Evolutionary conservation across 805 yeast genomes (phyloP), one percentile per base, ranked within the genome.

Genomic region (Nakazawaea wickerhamii): DNA sequence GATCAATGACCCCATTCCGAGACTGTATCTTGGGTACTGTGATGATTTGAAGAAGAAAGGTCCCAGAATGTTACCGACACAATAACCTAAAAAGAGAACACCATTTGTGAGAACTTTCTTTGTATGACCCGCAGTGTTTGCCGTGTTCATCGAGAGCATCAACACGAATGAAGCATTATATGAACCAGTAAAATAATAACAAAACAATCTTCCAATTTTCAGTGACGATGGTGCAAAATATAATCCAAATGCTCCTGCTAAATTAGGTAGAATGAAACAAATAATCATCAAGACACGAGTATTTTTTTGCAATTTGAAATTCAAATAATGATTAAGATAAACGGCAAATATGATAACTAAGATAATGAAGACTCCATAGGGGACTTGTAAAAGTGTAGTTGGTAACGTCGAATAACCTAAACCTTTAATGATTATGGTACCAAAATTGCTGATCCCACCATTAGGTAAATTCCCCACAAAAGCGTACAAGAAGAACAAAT

Each of bases 71-170:
- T 61, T 53, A 2, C 64, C 67, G 18, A 63, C 45, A 10, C 68
- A 60, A 41, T 64, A 64, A 15, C 59, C 62, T 41, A 65, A 55
- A 63, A 65, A 62, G 4, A 63, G 59, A 13, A 59, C 44, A 17
- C 58, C 61, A 40, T 61, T 61, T 27, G 69, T 48, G 27, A 61
- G 50, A 30, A 63, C 53, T 40, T 66, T 56, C 41, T 66, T 67
- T 18, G 68, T 63, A 26, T 63, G 55, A 1, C 71, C 70, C 2
- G 71, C 65, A 18, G 70, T 64, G 44, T 66, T 67, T 20, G 67
- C 56, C 32, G 60, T 55, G 22, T 61, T 49, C 31, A 52, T 45
- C 9, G 63, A 53, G 35, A 64, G 48, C 23, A 58, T 32, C 43
- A 40, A 45, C 39, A 19, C 50, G 47, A 41, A 51, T 30, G 47